Conservation (phyloP, 1,284 basidiomycete genomes). For the Microbotryum violaceum region DNA sequence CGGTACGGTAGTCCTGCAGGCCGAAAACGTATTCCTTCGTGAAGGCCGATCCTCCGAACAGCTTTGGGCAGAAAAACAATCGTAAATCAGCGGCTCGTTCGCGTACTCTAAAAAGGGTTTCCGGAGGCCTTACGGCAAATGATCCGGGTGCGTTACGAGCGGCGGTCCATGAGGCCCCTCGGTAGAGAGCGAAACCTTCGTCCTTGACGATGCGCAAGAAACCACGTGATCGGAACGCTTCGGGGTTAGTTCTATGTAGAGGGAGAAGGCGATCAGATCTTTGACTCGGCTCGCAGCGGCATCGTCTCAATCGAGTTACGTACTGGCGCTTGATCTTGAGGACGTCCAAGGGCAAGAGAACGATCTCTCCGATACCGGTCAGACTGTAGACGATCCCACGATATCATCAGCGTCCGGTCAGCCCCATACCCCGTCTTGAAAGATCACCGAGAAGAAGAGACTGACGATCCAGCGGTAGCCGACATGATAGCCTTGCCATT, state of each 20-base stretch:
- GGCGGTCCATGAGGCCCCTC: constrained; percentile 99
- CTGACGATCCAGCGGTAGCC: constrained; percentile 82
- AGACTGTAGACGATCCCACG: constrained; percentile 48
- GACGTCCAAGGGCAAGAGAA: constrained; percentile 86
- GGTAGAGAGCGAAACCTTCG: constrained; percentile 81
- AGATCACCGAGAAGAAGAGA: constrained; percentile 15
- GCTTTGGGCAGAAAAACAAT: constrained; percentile 45
- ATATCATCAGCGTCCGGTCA: background rate
- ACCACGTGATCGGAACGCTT: constrained; percentile 87
- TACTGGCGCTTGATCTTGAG: constrained; percentile 94
- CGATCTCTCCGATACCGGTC: constrained; percentile 95
- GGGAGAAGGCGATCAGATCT: background rate
- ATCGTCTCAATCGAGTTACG: background rate
- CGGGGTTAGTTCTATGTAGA: constrained; percentile 63
- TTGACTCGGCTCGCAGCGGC: background rate
- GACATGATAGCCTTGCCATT: constrained; percentile 95
- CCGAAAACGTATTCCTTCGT: constrained; percentile 92
- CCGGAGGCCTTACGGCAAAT: constrained; percentile 64
- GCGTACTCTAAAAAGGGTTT: too few relatives aligned
- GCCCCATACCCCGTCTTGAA: background rate
- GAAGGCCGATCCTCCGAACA: constrained; percentile 90
- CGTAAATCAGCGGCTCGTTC: background rate
- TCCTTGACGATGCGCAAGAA: constrained; percentile 83
- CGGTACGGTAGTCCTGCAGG: constrained; percentile 78
- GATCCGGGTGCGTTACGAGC: constrained; percentile 93